Conservation (phyloP, 139 green algal species). For the Spirogloea muscicola region DNA sequence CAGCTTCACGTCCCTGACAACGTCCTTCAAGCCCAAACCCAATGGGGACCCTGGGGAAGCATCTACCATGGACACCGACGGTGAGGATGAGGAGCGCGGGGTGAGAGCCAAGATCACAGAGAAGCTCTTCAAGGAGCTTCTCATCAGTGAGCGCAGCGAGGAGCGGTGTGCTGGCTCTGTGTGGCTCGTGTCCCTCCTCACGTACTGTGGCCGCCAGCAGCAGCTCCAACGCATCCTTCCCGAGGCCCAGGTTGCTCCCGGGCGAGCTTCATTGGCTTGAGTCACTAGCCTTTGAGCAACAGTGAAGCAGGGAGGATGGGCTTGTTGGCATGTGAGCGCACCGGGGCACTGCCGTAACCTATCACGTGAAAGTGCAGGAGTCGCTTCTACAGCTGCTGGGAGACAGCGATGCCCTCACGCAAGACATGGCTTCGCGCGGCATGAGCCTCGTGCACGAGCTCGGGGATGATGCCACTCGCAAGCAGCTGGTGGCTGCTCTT, state of each 20-base stretch:
- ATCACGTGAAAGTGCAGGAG: conserved; percentile 52
- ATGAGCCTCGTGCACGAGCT: conserved; percentile 73
- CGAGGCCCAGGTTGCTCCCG: conserved; percentile 45
- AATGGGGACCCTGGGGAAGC: too few relatives aligned
- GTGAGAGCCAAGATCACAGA: conserved; percentile 6
- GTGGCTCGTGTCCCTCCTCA: conserved; percentile 77
- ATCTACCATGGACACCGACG: too few relatives aligned
- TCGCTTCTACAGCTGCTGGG: conserved; percentile 72
- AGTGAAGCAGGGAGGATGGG: too few relatives aligned
- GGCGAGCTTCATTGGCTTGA: too few relatives aligned
- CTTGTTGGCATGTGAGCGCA: too few relatives aligned
- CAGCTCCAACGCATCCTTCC: conserved; percentile 58
- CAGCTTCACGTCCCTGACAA: conserved; percentile 50
- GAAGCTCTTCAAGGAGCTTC: conserved; percentile 57
- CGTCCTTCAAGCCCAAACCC: conserved; percentile 13
- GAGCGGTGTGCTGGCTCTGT: conserved; percentile 65
- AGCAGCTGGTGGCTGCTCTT: conserved; percentile 66
- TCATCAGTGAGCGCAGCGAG: conserved; percentile 57
- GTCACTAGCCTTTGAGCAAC: too few relatives aligned
- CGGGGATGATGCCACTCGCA: conserved; percentile 54
- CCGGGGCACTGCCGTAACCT: too few relatives aligned
- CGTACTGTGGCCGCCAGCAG: conserved; percentile 56
- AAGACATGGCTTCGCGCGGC: conserved; percentile 63
- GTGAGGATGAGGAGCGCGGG: conserved; percentile 4
- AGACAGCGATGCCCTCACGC: conserved; percentile 75